Conservation (phyloP, 352 stramenopile species). For the Globisporangium cylindrosporum region DNA sequence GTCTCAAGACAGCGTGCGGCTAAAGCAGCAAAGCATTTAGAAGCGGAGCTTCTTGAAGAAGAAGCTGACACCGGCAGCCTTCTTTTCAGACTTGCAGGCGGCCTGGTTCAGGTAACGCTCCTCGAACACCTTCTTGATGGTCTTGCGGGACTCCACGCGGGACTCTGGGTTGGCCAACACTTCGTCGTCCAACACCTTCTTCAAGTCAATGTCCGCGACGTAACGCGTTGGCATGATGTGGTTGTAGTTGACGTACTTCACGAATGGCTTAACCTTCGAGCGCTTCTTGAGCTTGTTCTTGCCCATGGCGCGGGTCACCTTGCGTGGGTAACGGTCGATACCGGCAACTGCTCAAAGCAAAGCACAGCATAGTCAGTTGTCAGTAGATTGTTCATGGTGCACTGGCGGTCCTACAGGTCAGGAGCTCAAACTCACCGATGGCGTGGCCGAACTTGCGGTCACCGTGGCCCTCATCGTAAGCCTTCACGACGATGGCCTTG, state of each 20-base stretch:
- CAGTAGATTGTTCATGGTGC: neutral
- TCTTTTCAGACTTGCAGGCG: constrained; percentile 97
- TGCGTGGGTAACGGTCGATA: constrained; percentile 94
- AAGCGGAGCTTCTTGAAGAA: constrained; percentile 99
- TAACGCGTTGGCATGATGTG: constrained; percentile 99
- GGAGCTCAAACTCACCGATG: constrained; percentile 64
- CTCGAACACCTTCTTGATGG: constrained; percentile 99
- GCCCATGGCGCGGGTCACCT: constrained; percentile 97
- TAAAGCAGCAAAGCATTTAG: constrained; percentile 76
- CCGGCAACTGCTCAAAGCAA: constrained; percentile 76
- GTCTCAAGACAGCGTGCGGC: constrained; percentile 33
- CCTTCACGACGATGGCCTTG: constrained; percentile 99
- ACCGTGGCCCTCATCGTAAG: constrained; percentile 94
- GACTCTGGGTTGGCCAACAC: constrained; percentile 80
- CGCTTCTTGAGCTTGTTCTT: constrained; percentile 97
- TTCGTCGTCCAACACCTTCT: constrained; percentile 96
- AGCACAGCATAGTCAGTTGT: neutral
- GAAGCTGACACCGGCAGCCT: constrained; percentile 96
- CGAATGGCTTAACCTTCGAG: constrained; percentile 98
- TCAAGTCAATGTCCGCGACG: constrained; percentile 98
- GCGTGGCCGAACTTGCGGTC: constrained; percentile 98
- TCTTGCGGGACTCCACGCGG: constrained; percentile 94
- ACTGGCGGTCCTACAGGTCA: neutral
- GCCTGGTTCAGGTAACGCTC: constrained; percentile 97
- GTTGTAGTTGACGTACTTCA: constrained; percentile 99